Base-by-base conservation (phyloP, 2,329 filamentous ascomycete species). In the Aspergillus pseudoviridinutans region DNA sequence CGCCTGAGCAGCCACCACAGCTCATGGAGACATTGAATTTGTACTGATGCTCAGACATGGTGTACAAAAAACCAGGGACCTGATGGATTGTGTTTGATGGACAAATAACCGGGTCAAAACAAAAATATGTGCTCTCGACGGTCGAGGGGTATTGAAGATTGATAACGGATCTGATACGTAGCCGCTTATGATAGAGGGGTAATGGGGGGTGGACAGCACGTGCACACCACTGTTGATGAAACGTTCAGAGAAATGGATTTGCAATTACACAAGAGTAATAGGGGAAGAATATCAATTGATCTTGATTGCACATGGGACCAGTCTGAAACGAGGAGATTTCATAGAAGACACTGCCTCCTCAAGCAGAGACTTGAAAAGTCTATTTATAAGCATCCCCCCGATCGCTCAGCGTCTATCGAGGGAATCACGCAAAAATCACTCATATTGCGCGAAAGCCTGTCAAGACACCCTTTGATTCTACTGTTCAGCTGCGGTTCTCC, bases 1-100 rank as follows among this genome's bases (percentile, higher is more conserved):
- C 94, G 70, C 92, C 92, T 49, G 92, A 97, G 87, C 94, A 99
- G 75, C 94, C 94, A 73, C 90, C 86, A 80, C 94, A 99, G 82
- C 82, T 89, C 94, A 99, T 99, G 77, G 81, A 83, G 76, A 97
- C 86, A 78, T 92, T 87, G 83, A 97, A 97, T 77, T 94, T 91
- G 88, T 97, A 97, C 66, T 86, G 90, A 82, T 96, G 91, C 68
- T 88, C 86, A 59, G 87, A 79, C 89, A 92, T 64, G 50, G 44
- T 61, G 54, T 27, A 54, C 55, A 35, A 49, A 42, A 17, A 32
- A 27, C 17, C 14, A 17, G 14, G 5, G 2, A 6, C 14, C 17
- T 49, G 55, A 22, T 54, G 58, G 57, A 50, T 51, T 51, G 59
- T 54, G 44, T 58, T 58, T 57, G 53, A 47, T 38, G 53, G 41